phyloP scores from a whole-genome alignment of 371 early-diverging fungal species.

The Rhizomucor miehei region DNA sequence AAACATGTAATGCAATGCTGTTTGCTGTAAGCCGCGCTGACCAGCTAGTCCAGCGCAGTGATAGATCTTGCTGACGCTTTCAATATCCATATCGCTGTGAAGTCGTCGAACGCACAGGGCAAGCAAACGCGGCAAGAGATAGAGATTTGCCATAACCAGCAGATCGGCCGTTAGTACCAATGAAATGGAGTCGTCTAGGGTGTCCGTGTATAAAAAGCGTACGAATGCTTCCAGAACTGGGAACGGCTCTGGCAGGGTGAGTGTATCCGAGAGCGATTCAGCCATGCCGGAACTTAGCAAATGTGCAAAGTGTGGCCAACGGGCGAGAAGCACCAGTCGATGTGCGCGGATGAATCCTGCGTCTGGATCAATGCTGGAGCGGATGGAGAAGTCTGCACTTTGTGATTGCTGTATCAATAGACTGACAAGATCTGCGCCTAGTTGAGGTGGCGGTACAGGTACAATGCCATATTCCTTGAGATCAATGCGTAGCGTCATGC shows the following conservation, averaged over 20 bases:
- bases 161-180: conserved; percentile 54
- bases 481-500: conserved; percentile 54
- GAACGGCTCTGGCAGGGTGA: conserved; percentile 54
- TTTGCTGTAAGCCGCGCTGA: conserved; percentile 58
- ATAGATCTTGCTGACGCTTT: conserved; percentile 57
- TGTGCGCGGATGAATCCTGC: conserved; percentile 39
- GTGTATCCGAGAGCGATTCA: conserved; percentile 40
- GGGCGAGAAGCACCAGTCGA: conserved; percentile 52
- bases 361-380: conserved; percentile 38
- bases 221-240: conserved; percentile 53
- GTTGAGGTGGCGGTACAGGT: conserved; percentile 49
- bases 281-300: conserved; percentile 52
- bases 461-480: conserved; percentile 59
- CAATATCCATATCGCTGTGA: conserved; percentile 51
- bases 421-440: conserved; percentile 53
- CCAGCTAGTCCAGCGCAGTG: conserved; percentile 55
- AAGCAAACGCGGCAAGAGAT: conserved; percentile 54
- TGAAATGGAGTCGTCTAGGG: conserved; percentile 37
- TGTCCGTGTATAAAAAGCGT: conserved; percentile 61
- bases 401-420: conserved; percentile 42
- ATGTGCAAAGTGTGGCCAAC: conserved; percentile 67
- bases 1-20: conserved; percentile 58
- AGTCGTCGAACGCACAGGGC: conserved; percentile 52
- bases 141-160: conserved; percentile 62
- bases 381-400: conserved; percentile 55